Evolutionary conservation across 768 basidiomycete genomes (phyloP).

Genomic region (Pulveroboletus sp.): DNA sequence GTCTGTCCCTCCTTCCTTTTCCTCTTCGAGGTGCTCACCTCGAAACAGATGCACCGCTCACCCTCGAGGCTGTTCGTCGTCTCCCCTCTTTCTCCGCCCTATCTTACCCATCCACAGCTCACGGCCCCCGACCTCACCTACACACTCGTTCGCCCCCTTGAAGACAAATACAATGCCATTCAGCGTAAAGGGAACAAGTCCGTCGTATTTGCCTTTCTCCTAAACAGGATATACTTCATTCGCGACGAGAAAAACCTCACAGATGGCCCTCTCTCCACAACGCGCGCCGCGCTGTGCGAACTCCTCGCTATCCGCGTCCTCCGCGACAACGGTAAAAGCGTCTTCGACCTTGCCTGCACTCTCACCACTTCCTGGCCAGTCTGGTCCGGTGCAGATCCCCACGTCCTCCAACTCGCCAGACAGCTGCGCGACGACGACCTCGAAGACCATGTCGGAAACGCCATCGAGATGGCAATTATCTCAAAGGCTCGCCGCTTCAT

Average conservation of each 20-base stretch:
- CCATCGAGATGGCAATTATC: slow-evolving; percentile 89
- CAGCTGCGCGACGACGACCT: slow-evolving; percentile 66
- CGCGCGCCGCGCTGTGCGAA: slow-evolving; percentile 84
- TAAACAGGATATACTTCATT: slow-evolving; percentile 82
- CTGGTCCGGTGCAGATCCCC: slow-evolving; percentile 66
- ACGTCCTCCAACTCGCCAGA: slow-evolving; percentile 51
- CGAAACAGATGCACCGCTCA: slow-evolving; percentile 71
- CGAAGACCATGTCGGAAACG: slow-evolving; percentile 82
- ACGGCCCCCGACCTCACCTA: slow-evolving; percentile 86
- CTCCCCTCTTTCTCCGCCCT: not conserved
- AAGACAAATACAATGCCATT: slow-evolving; percentile 77
- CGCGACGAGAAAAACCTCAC: slow-evolving; percentile 66
- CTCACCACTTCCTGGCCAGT: slow-evolving; percentile 80
- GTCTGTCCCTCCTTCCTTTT: slow-evolving; percentile 32
- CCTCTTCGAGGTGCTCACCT: not conserved
- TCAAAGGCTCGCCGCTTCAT: slow-evolving; percentile 86
- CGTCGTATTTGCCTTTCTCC: slow-evolving; percentile 80
- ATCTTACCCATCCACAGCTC: slow-evolving; percentile 43
- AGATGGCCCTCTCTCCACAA: slow-evolving; percentile 61
- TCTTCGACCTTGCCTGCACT: slow-evolving; percentile 64
- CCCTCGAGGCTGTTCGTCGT: slow-evolving; percentile 65
- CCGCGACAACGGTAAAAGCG: slow-evolving; percentile 62
- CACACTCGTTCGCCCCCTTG: slow-evolving; percentile 80
- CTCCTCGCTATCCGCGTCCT: slow-evolving; percentile 80
- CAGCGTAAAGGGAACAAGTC: slow-evolving; percentile 75